phyloP scores from a whole-genome alignment of 1,284 basidiomycete genomes.

The Lignosus rhinocerotis region DNA sequence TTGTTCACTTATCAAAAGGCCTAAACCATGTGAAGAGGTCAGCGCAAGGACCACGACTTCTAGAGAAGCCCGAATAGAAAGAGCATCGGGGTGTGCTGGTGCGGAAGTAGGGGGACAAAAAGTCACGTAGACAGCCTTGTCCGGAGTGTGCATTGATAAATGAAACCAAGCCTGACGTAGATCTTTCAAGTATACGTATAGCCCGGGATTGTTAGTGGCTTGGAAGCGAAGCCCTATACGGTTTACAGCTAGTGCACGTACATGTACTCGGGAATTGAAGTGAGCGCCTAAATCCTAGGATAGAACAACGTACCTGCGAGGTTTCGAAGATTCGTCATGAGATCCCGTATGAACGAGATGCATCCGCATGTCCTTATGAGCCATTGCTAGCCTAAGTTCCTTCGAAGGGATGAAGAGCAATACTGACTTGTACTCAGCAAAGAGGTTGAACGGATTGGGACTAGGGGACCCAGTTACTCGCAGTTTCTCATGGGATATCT shows the following conservation, averaged over 20 bases:
- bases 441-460: neutral
- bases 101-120: neutral
- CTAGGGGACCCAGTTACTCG: neutral
- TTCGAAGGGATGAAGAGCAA: too few species aligned
- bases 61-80: too few species aligned
- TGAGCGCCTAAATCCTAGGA: neutral
- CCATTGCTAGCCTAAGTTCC: too few species aligned
- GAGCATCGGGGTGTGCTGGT: neutral
- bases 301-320: neutral
- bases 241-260: neutral
- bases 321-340: neutral
- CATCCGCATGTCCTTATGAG: neutral
- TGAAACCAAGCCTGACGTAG: neutral
- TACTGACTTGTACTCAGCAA: too few species aligned
- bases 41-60: too few species aligned
- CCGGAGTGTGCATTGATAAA: neutral
- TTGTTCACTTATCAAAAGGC: too few species aligned
- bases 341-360: too few species aligned
- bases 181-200: too few species aligned
- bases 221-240: neutral
- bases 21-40: too few species aligned
- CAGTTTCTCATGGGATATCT: too few species aligned
- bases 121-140: neutral
- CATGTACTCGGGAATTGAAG: neutral
- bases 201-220: neutral